Percentiles rank a stretch among this genome's conserved stretches.
phyloP scores from a whole-genome alignment of 495 filamentous ascomycete genomes.

The Clohesyomyces aquaticus region DNA sequence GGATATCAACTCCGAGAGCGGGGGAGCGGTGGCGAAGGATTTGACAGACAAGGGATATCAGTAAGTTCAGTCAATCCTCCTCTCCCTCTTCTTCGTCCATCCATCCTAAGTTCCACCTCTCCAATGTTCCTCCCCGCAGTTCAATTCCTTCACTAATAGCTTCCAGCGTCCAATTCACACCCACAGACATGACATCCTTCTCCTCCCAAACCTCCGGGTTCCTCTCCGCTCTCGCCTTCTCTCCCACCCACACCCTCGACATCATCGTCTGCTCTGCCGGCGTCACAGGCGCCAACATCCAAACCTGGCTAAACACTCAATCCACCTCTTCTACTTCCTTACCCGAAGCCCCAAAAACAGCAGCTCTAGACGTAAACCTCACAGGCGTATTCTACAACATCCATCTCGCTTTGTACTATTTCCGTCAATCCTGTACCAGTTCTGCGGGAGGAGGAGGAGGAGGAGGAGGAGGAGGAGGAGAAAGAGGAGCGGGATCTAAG shows the following conservation, averaged over 20 bases:
- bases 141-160: too few species aligned
- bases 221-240: conserved; percentile 36
- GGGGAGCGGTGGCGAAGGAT: conserved; percentile 16
- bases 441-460: background rate
- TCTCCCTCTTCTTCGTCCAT: conserved; percentile 1
- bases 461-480: background rate
- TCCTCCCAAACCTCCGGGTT: conserved; percentile 35
- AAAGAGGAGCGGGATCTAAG: background rate
- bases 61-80: conserved; percentile 25
- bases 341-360: conserved; percentile 18
- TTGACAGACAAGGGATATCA: conserved; percentile 25
- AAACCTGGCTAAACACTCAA: conserved; percentile 7
- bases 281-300: conserved; percentile 11
- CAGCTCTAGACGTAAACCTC: conserved; percentile 25
- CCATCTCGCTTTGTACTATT: conserved; percentile 28
- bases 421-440: conserved; percentile 12
- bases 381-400: conserved; percentile 26
- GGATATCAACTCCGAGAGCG: conserved; percentile 38
- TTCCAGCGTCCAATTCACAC: conserved; percentile 38
- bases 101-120: background rate
- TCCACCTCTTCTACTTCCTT: background rate
- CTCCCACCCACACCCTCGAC: conserved; percentile 20
- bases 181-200: conserved; percentile 41
- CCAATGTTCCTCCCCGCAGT: too few species aligned
- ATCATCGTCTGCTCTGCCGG: conserved; percentile 32